A percentile compares a stretch with the other conserved stretches of the same genome.
Conservation (phyloP, 805 yeast genomes). For the Zygosaccharomyces lentus region DNA sequence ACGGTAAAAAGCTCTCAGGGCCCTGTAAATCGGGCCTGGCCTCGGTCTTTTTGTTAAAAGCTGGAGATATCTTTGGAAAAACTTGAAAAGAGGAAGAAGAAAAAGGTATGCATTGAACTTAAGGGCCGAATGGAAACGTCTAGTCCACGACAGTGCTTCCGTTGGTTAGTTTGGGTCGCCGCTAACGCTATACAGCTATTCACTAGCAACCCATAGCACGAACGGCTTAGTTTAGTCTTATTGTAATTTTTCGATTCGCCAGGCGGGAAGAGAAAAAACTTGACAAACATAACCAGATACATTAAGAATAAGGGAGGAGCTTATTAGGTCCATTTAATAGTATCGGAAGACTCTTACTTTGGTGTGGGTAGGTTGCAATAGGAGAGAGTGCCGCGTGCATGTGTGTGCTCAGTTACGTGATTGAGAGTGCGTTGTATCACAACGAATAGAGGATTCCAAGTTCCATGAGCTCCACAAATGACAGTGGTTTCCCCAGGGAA, state of each 20-base stretch:
- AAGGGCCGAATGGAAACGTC: not conserved
- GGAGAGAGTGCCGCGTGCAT: not conserved
- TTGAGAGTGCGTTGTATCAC: not conserved
- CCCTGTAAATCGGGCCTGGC: too few species aligned
- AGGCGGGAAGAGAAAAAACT: not conserved
- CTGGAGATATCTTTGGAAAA: not conserved
- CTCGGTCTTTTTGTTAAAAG: not conserved
- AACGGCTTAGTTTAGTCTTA: not conserved
- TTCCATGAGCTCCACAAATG: conserved; percentile 2
- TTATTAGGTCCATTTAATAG: not conserved
- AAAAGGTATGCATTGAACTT: too few species aligned
- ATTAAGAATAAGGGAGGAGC: not conserved
- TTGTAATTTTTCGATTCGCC: not conserved
- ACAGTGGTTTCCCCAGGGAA: not conserved
- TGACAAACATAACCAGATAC: not conserved
- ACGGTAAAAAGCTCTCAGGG: too few species aligned
- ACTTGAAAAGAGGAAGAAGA: not conserved
- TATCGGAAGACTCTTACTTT: not conserved
- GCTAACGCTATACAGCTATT: not conserved
- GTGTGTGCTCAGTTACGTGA: not conserved
- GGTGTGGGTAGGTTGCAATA: not conserved
- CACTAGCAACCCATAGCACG: not conserved
- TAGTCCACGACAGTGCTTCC: not conserved
- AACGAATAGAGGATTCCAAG: not conserved
- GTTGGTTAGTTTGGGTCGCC: not conserved